Conservation (phyloP, 345 rosid species). For the Atalantia buxifolia region DNA sequence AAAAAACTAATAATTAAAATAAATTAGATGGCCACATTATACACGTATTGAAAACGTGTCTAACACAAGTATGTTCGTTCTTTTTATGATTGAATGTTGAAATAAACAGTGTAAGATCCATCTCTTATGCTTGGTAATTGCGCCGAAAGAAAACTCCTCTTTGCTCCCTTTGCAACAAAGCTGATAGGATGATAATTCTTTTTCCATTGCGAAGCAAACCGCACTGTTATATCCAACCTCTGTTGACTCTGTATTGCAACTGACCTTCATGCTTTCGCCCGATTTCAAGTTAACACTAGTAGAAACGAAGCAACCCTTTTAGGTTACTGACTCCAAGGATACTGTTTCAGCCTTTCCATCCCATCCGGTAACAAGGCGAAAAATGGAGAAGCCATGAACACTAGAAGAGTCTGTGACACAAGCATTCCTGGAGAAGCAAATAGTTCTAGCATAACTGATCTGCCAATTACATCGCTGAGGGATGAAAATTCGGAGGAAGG, state of each 20-base stretch:
- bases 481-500: conserved; percentile 16
- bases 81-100: conserved; percentile 23
- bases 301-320: conserved; percentile 54
- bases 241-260: conserved; percentile 38
- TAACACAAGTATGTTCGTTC: too few species aligned
- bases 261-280: conserved; percentile 35
- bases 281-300: conserved; percentile 33
- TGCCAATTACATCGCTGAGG: conserved; percentile 36
- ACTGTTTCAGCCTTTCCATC: conserved; percentile 54
- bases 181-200: conserved; percentile 53
- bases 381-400: conserved; percentile 28
- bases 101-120: conserved; percentile 43
- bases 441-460: conserved; percentile 63
- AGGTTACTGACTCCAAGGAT: conserved; percentile 49
- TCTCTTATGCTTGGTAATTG: conserved; percentile 44
- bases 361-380: conserved; percentile 54
- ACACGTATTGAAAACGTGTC: too few species aligned
- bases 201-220: conserved; percentile 49
- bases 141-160: conserved; percentile 31
- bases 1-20: too few species aligned
- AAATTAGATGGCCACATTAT: too few species aligned
- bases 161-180: conserved; percentile 37
- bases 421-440: conserved; percentile 73
- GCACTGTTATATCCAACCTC: conserved; percentile 28
- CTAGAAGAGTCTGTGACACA: conserved; percentile 34